Evolutionary conservation across 306 rosid species (phyloP), one percentile per base, ranked within the genome.

Genomic region (Prunus armeniaca): DNA sequence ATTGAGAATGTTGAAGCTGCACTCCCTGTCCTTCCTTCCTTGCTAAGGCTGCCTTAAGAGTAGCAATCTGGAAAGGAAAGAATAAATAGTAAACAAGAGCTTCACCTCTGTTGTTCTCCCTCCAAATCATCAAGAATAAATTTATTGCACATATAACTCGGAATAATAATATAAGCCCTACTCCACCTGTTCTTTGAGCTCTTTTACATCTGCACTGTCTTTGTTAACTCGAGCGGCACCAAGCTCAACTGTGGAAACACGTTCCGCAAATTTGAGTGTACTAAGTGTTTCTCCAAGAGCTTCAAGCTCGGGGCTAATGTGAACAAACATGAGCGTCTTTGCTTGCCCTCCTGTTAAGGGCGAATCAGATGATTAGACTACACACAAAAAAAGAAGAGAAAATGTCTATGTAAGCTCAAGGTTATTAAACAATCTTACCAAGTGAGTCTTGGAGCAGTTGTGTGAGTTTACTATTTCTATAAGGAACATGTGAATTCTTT

Each of bases 361-460:
- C 5, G 61, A 73, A 66, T 46, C 74, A 38, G 58, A 70, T 78
- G 30, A 45, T 54, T 68, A 38, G 2, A 67, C 41, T 72, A 38
- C 17, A 55, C 60, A 69, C n/a, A 58, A 67, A 8, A 5, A 20
- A 15, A 22, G 41, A 38, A 27, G 22, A n/a, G 62, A 10, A 64
- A 32, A 41, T 50, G 24, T 30, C 65, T 20, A 9, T 38, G 10
- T 28, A 4, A 7, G 50, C 58, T 19, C 22, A 19, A 27, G 5
- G 56, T 56, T 15, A 20, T 45, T 25, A 20, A 54, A 71, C 54
- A 68, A 47, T 24, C 69, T 79, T 89, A 92, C 99, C 99, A 9
- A 96, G 99, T 46, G 98, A 86, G 76, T 96, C 98, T 76, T 96
- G 99, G 69, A 96, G 99, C 65, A 96, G 84, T 56, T 96, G 99